phyloP scores from a whole-genome alignment of 768 basidiomycete species.

The Tylopilus felleus region DNA sequence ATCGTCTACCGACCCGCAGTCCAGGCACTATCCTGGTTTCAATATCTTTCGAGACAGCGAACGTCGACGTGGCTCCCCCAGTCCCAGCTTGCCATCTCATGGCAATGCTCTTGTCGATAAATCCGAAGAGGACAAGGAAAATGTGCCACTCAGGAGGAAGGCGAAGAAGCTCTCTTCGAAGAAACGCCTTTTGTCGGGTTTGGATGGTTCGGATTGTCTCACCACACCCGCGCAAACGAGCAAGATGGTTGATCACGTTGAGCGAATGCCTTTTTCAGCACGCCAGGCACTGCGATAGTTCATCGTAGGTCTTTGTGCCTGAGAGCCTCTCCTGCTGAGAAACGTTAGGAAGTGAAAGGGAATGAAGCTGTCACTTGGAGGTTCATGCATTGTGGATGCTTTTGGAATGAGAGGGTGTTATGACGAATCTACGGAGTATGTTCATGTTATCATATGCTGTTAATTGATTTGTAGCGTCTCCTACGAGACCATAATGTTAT shows the following conservation, averaged over 20 bases:
- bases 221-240: conserved; percentile 4
- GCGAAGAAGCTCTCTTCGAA: conserved; percentile 38
- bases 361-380: neutral
- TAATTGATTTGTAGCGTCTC: conserved; percentile 32
- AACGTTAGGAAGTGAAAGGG: neutral
- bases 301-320: neutral
- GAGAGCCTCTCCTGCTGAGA: neutral
- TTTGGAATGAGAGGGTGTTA: conserved; percentile 1
- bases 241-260: conserved; percentile 5
- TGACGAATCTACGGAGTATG: conserved; percentile 20
- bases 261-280: conserved; percentile 15
- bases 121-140: conserved; percentile 55
- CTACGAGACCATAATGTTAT: conserved; percentile 28
- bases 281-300: conserved; percentile 22
- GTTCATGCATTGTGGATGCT: conserved; percentile 4
- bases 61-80: conserved; percentile 9
- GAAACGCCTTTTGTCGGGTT: conserved; percentile 15
- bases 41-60: conserved; percentile 48
- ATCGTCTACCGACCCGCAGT: conserved; percentile 46
- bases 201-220: conserved; percentile 2
- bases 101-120: conserved; percentile 5
- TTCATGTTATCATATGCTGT: conserved; percentile 29
- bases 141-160: conserved; percentile 47
- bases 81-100: conserved; percentile 1
- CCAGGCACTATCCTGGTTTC: conserved; percentile 69